Base-by-base conservation (phyloP, 306 rosid species). In the Citrullus amarus region DNA sequence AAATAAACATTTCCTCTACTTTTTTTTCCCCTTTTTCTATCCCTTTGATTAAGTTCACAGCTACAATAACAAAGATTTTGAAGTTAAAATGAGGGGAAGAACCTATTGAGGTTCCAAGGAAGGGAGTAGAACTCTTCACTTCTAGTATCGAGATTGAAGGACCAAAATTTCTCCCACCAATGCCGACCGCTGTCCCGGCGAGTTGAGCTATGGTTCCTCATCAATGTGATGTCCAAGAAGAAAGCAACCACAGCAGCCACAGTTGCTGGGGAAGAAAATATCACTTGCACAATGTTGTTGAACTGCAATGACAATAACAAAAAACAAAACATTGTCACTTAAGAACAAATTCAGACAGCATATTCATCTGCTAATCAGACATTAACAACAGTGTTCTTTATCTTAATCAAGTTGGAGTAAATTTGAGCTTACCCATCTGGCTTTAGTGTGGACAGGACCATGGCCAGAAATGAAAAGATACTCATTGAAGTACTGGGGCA, bases 181-280 rank as follows among this genome's bases (percentile, higher is more conserved):
- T 92, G 97, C 56, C 95, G 86, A 30, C 97, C 97, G 58, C 97
- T 88, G 86, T 92, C 97, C 17, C 88, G 84, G 54, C 86, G 89
- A 80, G 89, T 88, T 4, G 82, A 34, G 78, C 79, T 75, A 72
- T 91, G 85, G 8, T 83, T 75, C 38, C 81, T 83, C 39, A 80
- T 13, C 44, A 89, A 30, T n/a, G 92, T 90, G 43, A 1, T 51
- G 75, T 94, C 98, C 79, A 92, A 82, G 12, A 91, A 61, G 84
- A 84, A 87, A 20, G 97, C 96, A 53, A 86, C 84, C 50, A 86
- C 75, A 58, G 85, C 32, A 46, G 90, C 96, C 77, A 92, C 95
- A 17, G 96, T 92, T 78, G 96, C 91, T 20, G 92, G 83, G 18
- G 98, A 92, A 62, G 96, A 85, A 85, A 95, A 91, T 48, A 92